These are phyloP conservation scores for Arabis alpina DNA, from an alignment of 345 rosid species.

Conservation along the genomic window DNA sequence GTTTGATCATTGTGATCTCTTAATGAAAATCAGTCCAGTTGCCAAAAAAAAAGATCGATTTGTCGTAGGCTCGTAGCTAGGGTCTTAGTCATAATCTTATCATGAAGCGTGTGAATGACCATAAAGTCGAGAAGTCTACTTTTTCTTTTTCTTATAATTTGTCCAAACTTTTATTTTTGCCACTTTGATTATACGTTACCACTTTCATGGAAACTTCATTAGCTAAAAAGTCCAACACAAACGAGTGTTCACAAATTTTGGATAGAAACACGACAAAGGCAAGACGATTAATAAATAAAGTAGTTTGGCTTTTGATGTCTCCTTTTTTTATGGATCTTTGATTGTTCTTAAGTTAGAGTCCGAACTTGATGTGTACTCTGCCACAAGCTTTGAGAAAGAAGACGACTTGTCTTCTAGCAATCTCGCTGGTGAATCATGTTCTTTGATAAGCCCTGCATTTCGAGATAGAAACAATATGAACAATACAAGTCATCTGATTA, in stretches of 20 bases:
- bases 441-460: constrained; percentile 66
- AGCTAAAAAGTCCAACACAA: background rate
- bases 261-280: constrained; percentile 8
- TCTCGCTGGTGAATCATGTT: constrained; percentile 60
- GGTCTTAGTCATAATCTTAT: background rate
- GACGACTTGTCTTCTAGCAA: constrained; percentile 58
- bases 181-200: constrained; percentile 10
- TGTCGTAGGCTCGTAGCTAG: too few relatives aligned
- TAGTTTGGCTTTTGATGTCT: constrained; percentile 5
- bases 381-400: constrained; percentile 71
- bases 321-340: background rate
- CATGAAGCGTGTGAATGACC: constrained; percentile 3
- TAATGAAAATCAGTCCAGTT: too few relatives aligned
- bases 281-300: background rate
- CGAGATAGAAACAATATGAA: background rate
- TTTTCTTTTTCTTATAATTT: background rate
- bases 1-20: too few relatives aligned
- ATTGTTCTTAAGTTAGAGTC: constrained; percentile 21
- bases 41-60: too few relatives aligned
- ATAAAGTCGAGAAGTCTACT: background rate
- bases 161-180: constrained; percentile 8
- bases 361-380: constrained; percentile 67
- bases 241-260: constrained; percentile 1
- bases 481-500: background rate
- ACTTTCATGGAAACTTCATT: constrained; percentile 26